phyloP scores from a whole-genome alignment of 306 rosid genomes.

The Urtica urens region DNA sequence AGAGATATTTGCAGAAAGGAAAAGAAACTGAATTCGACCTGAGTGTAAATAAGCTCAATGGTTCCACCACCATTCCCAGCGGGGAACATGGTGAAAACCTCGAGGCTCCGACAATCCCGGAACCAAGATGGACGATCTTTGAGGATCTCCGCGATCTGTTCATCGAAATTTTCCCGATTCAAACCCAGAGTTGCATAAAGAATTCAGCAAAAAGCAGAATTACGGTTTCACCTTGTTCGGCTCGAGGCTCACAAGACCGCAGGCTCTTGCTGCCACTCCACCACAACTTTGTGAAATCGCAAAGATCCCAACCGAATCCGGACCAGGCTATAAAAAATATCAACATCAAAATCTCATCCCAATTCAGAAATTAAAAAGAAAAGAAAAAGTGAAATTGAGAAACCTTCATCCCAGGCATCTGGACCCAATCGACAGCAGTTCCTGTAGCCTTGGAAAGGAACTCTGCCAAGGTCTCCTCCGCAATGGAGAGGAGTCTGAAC shows the following conservation, averaged over 20 bases:
- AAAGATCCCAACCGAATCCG: slow-evolving; percentile 99
- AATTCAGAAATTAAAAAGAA: background rate
- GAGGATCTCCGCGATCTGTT: slow-evolving; percentile 92
- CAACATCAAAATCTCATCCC: background rate
- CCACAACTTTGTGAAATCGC: slow-evolving; percentile 91
- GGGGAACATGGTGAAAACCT: slow-evolving; percentile 86
- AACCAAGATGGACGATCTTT: slow-evolving; percentile 98
- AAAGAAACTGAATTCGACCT: slow-evolving; percentile 33
- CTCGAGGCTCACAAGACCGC: slow-evolving; percentile 95
- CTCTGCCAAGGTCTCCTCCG: slow-evolving; percentile 99
- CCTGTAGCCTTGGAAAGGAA: slow-evolving; percentile 99
- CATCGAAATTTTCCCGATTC: background rate
- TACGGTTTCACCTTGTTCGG: slow-evolving; percentile 64
- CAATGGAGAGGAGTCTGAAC: slow-evolving; percentile 92
- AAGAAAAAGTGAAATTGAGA: background rate
- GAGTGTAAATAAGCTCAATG: slow-evolving; percentile 85
- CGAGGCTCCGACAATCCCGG: slow-evolving; percentile 95
- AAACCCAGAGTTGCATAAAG: slow-evolving; percentile 15
- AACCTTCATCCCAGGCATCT: slow-evolving; percentile 99
- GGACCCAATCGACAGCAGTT: slow-evolving; percentile 99
- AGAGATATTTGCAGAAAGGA: background rate
- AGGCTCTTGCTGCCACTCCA: slow-evolving; percentile 99
- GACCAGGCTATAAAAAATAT: slow-evolving; percentile 74
- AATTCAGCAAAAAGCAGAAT: background rate
- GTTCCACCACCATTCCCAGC: slow-evolving; percentile 94